A percentile compares a stretch with the other conserved stretches of the same genome.
Conservation (phyloP, 257 asterid genomes). For the Solanum infundibuliforme region DNA sequence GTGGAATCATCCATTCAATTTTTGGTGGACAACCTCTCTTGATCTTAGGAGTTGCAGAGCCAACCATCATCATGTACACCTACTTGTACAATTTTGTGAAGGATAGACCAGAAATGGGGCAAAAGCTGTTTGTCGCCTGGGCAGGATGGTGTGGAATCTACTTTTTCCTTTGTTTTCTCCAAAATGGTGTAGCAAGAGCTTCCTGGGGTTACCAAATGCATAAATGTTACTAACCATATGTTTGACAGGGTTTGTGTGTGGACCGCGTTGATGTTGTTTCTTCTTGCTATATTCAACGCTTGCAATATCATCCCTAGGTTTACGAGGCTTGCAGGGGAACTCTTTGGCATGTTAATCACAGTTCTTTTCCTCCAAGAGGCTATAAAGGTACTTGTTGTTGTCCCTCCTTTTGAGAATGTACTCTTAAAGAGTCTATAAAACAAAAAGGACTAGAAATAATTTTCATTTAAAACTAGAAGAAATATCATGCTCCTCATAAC, state of each 20-base stretch:
- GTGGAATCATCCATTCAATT: slow-evolving; percentile 75
- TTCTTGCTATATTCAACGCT: slow-evolving; percentile 79
- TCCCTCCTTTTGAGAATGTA: neutral
- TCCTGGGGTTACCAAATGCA: neutral
- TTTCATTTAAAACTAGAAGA: neutral
- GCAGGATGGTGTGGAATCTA: slow-evolving; percentile 60
- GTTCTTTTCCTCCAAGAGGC: slow-evolving; percentile 88
- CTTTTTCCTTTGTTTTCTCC: neutral
- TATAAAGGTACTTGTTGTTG: slow-evolving; percentile 43
- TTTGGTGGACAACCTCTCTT: slow-evolving; percentile 90
- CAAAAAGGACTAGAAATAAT: neutral
- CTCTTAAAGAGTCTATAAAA: neutral
- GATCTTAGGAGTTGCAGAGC: slow-evolving; percentile 94
- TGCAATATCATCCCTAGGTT: slow-evolving; percentile 63
- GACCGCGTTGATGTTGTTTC: slow-evolving; percentile 65
- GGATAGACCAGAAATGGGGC: slow-evolving; percentile 45
- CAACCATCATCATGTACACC: slow-evolving; percentile 84
- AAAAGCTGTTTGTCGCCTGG: slow-evolving; percentile 69
- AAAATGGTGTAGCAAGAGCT: neutral
- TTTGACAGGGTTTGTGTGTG: slow-evolving; percentile 75
- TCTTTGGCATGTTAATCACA: slow-evolving; percentile 83
- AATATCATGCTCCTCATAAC: neutral
- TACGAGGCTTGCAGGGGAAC: slow-evolving; percentile 90
- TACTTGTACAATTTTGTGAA: slow-evolving; percentile 56
- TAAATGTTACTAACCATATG: neutral